Conservation (phyloP, 345 rosid species). For the Microthlaspi erraticum region DNA sequence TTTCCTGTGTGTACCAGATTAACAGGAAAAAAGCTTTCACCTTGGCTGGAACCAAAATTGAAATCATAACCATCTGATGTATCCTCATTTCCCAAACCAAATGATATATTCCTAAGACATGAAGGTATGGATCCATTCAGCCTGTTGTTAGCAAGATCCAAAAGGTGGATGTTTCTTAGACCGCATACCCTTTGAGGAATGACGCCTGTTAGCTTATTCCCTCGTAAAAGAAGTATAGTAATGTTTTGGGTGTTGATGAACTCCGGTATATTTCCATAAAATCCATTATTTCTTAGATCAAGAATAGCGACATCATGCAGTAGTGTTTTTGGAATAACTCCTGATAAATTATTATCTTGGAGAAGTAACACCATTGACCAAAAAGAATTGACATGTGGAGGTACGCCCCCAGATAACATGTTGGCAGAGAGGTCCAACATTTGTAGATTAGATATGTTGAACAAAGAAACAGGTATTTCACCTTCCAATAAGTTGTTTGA, state of each 20-base stretch:
- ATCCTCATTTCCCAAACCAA: not conserved
- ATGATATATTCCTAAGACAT: slow-evolving; percentile 9
- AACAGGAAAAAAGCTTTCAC: too few relatives aligned
- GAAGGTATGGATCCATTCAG: slow-evolving; percentile 23
- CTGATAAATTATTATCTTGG: slow-evolving; percentile 4
- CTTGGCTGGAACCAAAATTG: not conserved
- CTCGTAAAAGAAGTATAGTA: too few relatives aligned
- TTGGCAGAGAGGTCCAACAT: slow-evolving; percentile 29
- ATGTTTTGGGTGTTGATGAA: too few relatives aligned
- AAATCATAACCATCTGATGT: not conserved
- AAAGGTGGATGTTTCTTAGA: too few relatives aligned
- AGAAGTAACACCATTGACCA: not conserved
- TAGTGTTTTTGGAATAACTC: not conserved
- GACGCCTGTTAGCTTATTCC: too few relatives aligned
- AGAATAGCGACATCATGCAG: not conserved
- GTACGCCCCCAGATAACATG: not conserved
- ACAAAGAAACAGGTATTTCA: slow-evolving; percentile 10
- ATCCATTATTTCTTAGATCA: too few relatives aligned
- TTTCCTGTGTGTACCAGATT: too few relatives aligned
- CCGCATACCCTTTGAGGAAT: too few relatives aligned
- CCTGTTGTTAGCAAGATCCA: slow-evolving; percentile 12
- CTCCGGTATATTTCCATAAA: too few relatives aligned
- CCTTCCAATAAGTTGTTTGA: slow-evolving; percentile 13
- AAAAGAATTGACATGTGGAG: not conserved
- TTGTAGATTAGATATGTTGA: too few relatives aligned